A percentile compares a stretch with the other conserved stretches of the same genome.
phyloP scores from a whole-genome alignment of 2,329 filamentous ascomycete species.

The Alternaria hordeiaustralica region DNA sequence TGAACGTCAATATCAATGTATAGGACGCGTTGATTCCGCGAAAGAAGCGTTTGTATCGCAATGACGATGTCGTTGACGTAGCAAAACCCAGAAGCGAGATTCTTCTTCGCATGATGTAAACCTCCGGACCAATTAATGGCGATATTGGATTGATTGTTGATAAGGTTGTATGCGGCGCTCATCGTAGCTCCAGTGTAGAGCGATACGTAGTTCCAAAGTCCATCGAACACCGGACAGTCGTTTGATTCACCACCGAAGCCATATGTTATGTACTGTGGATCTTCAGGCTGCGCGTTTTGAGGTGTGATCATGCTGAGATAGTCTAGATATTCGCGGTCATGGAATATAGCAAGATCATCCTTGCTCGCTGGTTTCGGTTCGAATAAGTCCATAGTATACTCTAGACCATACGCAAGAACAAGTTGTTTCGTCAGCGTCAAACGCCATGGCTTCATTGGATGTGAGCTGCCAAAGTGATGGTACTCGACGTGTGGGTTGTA shows the following conservation, averaged over 20 bases:
- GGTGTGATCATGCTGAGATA: conserved; percentile 70
- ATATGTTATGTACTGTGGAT: conserved; percentile 64
- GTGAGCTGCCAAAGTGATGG: conserved; percentile 94
- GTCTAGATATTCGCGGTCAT: conserved; percentile 87
- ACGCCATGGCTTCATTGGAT: conserved; percentile 99
- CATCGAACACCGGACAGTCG: conserved; percentile 96
- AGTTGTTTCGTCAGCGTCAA: conserved; percentile 94
- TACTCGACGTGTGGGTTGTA: conserved; percentile 94
- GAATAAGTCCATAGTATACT: conserved; percentile 96
- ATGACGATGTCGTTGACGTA: conserved; percentile 99
- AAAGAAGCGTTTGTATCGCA: conserved; percentile 85
- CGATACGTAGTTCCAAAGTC: conserved; percentile 92
- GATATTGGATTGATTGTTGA: conserved; percentile 86
- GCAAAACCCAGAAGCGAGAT: conserved; percentile 93
- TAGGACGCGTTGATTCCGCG: conserved; percentile 81
- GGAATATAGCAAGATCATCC: conserved; percentile 86
- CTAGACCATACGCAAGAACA: conserved; percentile 93
- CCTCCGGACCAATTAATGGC: conserved; percentile 98
- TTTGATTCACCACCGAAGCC: conserved; percentile 75
- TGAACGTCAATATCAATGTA: conserved; percentile 97
- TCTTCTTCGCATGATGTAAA: conserved; percentile 93
- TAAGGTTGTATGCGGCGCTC: conserved; percentile 88
- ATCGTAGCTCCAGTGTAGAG: conserved; percentile 90
- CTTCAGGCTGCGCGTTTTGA: conserved; percentile 52
- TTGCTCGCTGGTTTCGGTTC: conserved; percentile 82